phyloP scores from a whole-genome alignment of 805 yeast species.

The Yarrowia sp. region DNA sequence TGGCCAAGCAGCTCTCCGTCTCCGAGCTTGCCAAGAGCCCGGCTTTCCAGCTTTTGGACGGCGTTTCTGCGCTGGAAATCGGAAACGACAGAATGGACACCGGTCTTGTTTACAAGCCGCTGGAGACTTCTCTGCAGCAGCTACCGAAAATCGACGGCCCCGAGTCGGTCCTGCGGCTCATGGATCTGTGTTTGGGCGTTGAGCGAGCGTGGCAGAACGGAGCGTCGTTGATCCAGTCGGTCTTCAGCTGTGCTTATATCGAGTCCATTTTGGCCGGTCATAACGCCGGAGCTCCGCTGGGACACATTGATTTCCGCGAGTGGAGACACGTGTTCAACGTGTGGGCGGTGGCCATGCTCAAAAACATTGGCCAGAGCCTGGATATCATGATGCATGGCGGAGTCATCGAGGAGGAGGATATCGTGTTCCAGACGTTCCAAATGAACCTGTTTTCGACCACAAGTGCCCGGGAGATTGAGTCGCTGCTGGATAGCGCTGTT shows the following conservation, averaged over 20 bases:
- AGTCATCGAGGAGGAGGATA: conserved; percentile 50
- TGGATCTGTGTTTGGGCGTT: conserved; percentile 61
- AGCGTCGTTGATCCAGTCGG: conserved; percentile 75
- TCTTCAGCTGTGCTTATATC: conserved; percentile 76
- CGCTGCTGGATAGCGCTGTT: conserved; percentile 49
- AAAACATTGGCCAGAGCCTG: conserved; percentile 43
- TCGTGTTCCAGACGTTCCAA: conserved; percentile 59
- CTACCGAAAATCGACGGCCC: conserved; percentile 52
- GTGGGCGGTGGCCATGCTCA: conserved; percentile 46
- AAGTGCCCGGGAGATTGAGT: conserved; percentile 42
- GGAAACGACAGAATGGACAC: conserved; percentile 78
- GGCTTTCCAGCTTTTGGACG: conserved; percentile 73
- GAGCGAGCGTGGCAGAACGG: conserved; percentile 79
- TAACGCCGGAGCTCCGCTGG: conserved; percentile 29
- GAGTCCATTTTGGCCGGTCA: conserved; percentile 59
- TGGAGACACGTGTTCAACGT: conserved; percentile 44
- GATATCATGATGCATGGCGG: conserved; percentile 42
- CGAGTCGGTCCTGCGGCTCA: conserved; percentile 57
- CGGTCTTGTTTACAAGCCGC: conserved; percentile 61
- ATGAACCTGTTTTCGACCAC: conserved; percentile 52
- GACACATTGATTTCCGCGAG: conserved; percentile 19
- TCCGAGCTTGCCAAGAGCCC: conserved; percentile 67
- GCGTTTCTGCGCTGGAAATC: conserved; percentile 81
- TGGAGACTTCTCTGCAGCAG: conserved; percentile 55
- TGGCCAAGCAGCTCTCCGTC: conserved; percentile 51